These are phyloP conservation scores for Primulina eburnea DNA, from an alignment of 257 asterid genomes.

Conservation along the genomic window DNA sequence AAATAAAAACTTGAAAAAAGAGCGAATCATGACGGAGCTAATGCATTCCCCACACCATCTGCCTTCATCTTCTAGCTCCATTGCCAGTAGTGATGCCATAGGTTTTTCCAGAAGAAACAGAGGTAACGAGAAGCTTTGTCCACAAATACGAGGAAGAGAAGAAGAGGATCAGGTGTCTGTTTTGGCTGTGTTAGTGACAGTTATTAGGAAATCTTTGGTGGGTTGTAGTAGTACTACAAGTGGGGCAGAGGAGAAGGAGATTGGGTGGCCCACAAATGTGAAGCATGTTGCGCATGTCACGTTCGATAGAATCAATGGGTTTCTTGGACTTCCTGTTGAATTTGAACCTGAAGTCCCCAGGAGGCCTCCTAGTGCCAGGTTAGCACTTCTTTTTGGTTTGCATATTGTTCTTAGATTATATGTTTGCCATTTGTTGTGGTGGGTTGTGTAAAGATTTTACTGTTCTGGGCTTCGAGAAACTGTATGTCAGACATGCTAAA, in stretches of 20 bases:
- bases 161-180: constrained; percentile 15
- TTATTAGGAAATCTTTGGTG: constrained; percentile 20
- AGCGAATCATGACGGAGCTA: neutral
- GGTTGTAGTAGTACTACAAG: neutral
- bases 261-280: constrained; percentile 47
- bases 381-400: neutral
- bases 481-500: too few relatives aligned
- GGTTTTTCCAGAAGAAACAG: neutral
- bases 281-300: constrained; percentile 66
- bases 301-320: constrained; percentile 58
- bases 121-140: too few relatives aligned
- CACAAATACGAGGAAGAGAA: neutral
- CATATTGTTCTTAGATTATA: too few relatives aligned
- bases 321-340: constrained; percentile 65
- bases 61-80: neutral
- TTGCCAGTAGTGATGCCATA: neutral
- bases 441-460: too few relatives aligned
- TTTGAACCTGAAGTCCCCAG: constrained; percentile 66
- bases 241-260: constrained; percentile 18
- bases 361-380: constrained; percentile 71
- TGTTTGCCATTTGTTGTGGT: too few relatives aligned
- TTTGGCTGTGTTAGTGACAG: constrained; percentile 12
- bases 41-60: neutral
- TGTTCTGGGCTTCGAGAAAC: too few relatives aligned
- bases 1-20: neutral